Evolutionary conservation across 2,329 filamentous ascomycete species (phyloP), one percentile per base, ranked within the genome.

Genomic region (Huntiella abstrusa): DNA sequence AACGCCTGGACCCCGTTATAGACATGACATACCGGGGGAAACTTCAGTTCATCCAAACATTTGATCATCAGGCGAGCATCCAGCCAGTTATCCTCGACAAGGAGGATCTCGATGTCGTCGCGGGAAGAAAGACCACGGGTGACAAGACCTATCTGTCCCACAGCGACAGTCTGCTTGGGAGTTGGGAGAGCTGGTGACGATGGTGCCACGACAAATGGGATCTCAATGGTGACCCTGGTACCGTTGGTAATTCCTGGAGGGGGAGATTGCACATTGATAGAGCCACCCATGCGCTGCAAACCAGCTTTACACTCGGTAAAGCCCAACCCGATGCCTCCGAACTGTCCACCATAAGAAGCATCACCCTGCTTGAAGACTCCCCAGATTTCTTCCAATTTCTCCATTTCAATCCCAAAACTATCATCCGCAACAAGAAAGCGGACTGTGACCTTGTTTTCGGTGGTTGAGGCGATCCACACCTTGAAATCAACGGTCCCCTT

Each of bases 341-440:
- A 87, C n/a, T 76, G 70, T 45, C 81, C 68, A n/a, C 82, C 81
- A 0, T 83, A 87, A 3, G 81, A 86, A 1, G 81, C 75, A 55
- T 88, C 83, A 4, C 82, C 83, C 59, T 91, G 83, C 51, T 77
- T 83, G 59, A 88, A 91, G 0, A 83, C 83, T 52, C 79, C 77
- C 61, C 88, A 91, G 1, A 88, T 65, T 35, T 71, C 71, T 54
- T 76, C 77, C 13, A 75, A 70, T 4, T 86, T 80, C 48, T 83
- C 78, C 41, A 85, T 78, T 52, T 85, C 79, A 32, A 88, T 87
- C 3, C 83, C 83, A 43, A 88, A 85, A 0, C 83, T 83, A 0
- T 80, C 83, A 53, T 91, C 83, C 57, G 81, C 73, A 4, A 91
- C 70, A 0, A 71, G 70, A 54, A 88, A 87, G 43, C 73, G 74